Evolutionary conservation across 257 asterid genomes (phyloP), one percentile per base, ranked within the genome.

Genomic region (Primulina huaijiensis): DNA sequence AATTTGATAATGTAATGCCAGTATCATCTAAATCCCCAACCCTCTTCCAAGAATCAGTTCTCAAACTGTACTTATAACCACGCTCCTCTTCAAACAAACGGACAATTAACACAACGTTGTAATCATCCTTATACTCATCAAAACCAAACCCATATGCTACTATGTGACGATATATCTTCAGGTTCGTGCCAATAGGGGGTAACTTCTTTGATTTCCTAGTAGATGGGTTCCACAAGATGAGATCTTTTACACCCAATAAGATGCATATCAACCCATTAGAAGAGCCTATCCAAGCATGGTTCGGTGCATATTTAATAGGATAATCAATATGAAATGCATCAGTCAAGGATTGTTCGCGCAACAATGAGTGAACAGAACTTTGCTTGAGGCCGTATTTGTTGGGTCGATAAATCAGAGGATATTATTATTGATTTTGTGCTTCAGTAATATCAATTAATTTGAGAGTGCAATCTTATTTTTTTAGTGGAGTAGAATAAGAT

Each of bases 221-320:
- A 17, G 82, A 46, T 14, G 96, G 93, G 68, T 86, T 86, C 87
- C 84, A 83, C 50, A 87, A 34, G 29, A 76, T 55, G 59, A 86
- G 53, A 7, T 76, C 72, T 34, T 70, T 68, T 50, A 60, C 19
- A 29, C 72, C 79, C 46, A 71, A 1, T 0, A 46, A 65, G 12
- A 87, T 40, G 71, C 88, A 85, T 30, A 87, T 34, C 68, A 87
- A 65, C 8, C 93, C 96, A 73, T 89, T 81, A 62, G 83, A 82
- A 60, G 88, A 82, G 38, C 92, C 92, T 9, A 78, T 64, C 74
- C 79, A 53, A 1, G 35, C 65, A 16, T 19, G 25, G 14, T 58
- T 25, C 23, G 8, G 14, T 6, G 76, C 60, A 2, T 0, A 0
- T 60, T 46, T 46, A 43, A 64, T 14, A 1, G 85, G 60, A 65